These are phyloP conservation scores for Penicillium ochrochloron DNA, from an alignment of 495 filamentous ascomycete species.

Conservation along the genomic window DNA sequence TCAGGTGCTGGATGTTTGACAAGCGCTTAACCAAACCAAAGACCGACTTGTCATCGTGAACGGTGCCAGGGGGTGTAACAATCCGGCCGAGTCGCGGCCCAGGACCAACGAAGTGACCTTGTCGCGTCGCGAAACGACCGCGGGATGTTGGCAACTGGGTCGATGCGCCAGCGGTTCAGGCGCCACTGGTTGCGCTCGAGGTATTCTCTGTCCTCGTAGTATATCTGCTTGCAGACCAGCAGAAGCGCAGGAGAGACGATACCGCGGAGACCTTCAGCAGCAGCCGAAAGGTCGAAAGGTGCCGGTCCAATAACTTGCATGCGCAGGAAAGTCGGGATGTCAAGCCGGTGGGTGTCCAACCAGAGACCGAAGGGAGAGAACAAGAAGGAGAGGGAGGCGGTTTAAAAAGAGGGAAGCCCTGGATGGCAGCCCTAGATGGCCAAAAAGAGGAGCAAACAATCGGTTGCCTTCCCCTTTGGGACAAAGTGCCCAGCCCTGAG, in stretches of 20 bases:
- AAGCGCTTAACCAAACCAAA: not conserved
- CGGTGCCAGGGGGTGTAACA: not conserved
- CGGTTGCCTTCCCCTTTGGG: not conserved
- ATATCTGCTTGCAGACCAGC: constrained; percentile 1
- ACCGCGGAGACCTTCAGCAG: not conserved
- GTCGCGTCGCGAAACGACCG: not conserved
- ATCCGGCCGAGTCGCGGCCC: not conserved
- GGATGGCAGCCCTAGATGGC: not conserved
- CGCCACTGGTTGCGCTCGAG: not conserved
- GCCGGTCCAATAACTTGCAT: not conserved
- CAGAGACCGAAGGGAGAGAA: not conserved
- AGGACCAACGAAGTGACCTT: not conserved
- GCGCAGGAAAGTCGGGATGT: not conserved
- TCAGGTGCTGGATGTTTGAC: not conserved
- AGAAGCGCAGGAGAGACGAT: constrained; percentile 5
- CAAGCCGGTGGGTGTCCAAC: not conserved
- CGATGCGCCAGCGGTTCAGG: constrained; percentile 2
- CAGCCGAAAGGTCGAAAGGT: not conserved
- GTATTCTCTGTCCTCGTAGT: not conserved
- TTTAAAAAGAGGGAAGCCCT: not conserved
- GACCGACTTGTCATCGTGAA: not conserved
- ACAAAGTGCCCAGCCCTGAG: not conserved
- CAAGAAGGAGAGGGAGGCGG: not conserved
- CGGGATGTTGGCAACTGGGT: not conserved
- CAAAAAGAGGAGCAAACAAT: no score